Percentiles rank a stretch among this genome's conserved stretches.
phyloP scores from a whole-genome alignment of 371 early-diverging fungal species.

The Actinomucor elegans region DNA sequence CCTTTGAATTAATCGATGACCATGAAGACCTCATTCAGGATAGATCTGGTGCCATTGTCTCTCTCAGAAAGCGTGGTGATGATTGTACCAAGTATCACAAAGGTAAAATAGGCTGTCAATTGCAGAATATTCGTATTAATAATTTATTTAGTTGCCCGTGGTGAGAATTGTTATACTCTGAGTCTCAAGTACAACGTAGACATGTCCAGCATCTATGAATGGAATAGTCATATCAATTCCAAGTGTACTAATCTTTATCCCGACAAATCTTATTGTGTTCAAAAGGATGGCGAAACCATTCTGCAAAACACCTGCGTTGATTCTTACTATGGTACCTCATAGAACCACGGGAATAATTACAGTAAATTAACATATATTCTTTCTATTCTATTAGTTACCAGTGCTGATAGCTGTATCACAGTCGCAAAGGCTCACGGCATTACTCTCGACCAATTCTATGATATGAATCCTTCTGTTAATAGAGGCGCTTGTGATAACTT shows the following conservation, averaged over 20 bases:
- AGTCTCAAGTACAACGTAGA: slow-evolving; percentile 31
- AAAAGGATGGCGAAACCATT: slow-evolving; percentile 3
- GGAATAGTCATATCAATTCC: slow-evolving; percentile 40
- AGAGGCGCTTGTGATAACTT: slow-evolving; percentile 30
- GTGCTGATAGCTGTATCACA: slow-evolving; percentile 36
- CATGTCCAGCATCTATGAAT: slow-evolving; percentile 18
- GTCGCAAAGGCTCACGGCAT: slow-evolving; percentile 35
- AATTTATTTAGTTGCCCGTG: slow-evolving; percentile 20
- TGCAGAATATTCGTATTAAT: no score
- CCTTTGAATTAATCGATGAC: slow-evolving; percentile 32
- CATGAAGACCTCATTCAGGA: slow-evolving; percentile 26
- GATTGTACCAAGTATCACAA: slow-evolving; percentile 27
- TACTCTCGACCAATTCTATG: slow-evolving; percentile 27
- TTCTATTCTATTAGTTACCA: slow-evolving; percentile 18
- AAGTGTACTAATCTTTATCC: slow-evolving; percentile 36
- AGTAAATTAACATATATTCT: neutral
- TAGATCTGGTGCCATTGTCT: slow-evolving; percentile 6
- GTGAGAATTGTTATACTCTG: slow-evolving; percentile 35
- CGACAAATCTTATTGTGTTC: slow-evolving; percentile 44
- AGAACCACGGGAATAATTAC: neutral
- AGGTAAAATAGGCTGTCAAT: slow-evolving; percentile 10
- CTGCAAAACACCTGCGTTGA: slow-evolving; percentile 7
- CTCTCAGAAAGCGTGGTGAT: slow-evolving; percentile 19
- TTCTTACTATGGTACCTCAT: slow-evolving; percentile 15
- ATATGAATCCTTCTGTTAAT: slow-evolving; percentile 39